Percentiles rank a stretch among this genome's conserved stretches.
Conservation (phyloP, 768 basidiomycete species). For the Tulasnella sp. region DNA sequence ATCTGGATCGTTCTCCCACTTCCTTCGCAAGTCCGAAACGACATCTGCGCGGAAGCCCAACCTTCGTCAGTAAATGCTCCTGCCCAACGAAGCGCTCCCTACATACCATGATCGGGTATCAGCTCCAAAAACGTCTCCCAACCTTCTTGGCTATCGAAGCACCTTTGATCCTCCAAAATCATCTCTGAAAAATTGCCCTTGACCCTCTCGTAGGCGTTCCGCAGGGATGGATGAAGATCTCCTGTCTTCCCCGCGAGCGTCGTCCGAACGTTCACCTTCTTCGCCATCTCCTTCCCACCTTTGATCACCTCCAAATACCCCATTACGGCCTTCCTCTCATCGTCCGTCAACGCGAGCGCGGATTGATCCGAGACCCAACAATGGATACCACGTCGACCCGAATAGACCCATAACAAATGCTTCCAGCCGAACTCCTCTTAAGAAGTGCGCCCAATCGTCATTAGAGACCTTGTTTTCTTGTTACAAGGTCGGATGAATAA, state of each 20-base stretch:
- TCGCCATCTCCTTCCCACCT: slow-evolving; percentile 68
- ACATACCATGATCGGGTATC: slow-evolving; percentile 50
- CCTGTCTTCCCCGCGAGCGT: slow-evolving; percentile 25
- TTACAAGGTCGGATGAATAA: background rate
- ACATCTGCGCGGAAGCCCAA: slow-evolving; percentile 25
- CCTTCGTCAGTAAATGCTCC: background rate
- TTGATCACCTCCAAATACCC: slow-evolving; percentile 75
- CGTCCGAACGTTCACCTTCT: slow-evolving; percentile 66
- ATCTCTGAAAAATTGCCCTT: slow-evolving; percentile 49
- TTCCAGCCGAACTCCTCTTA: slow-evolving; percentile 79
- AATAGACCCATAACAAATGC: slow-evolving; percentile 95
- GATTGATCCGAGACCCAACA: slow-evolving; percentile 89
- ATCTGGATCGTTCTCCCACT: slow-evolving; percentile 48
- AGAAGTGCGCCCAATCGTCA: background rate
- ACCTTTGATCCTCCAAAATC: slow-evolving; percentile 74
- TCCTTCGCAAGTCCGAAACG: slow-evolving; percentile 37
- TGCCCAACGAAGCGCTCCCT: background rate
- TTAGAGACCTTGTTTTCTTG: background rate
- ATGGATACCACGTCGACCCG: slow-evolving; percentile 96
- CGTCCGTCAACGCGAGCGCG: slow-evolving; percentile 84
- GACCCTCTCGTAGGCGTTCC: slow-evolving; percentile 42
- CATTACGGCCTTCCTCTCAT: slow-evolving; percentile 80
- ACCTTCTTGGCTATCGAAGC: slow-evolving; percentile 58
- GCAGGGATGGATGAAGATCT: slow-evolving; percentile 63
- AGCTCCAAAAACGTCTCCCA: slow-evolving; percentile 65